Evolutionary conservation across 139 green algal genomes (phyloP).

Genomic region (Micractinium sp.): DNA sequence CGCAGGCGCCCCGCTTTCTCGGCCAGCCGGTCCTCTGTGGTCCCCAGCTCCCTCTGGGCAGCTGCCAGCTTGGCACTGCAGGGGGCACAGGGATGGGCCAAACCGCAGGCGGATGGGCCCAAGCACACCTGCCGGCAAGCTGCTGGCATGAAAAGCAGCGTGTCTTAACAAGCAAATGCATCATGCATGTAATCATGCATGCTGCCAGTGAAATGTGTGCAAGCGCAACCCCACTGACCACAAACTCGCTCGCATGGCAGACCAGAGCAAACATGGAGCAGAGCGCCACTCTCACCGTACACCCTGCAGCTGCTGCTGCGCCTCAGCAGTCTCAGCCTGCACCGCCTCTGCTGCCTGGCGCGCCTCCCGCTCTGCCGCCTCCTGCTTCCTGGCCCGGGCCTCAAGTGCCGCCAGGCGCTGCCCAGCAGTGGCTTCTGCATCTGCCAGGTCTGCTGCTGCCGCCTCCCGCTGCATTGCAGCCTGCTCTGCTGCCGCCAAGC

Average conservation of each 20-base stretch:
- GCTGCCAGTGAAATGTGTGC: too few relatives aligned
- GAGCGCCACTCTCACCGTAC: neutral
- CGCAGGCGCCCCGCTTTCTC: constrained; percentile 4
- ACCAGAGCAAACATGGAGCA: neutral
- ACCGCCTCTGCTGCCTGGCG: neutral
- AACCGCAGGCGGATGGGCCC: too few relatives aligned
- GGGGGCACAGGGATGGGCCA: neutral
- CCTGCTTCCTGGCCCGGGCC: neutral
- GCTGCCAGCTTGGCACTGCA: neutral
- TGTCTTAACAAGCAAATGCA: too few relatives aligned
- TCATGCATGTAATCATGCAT: too few relatives aligned
- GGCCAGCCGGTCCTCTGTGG: neutral
- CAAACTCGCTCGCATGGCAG: neutral
- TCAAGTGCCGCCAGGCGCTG: neutral
- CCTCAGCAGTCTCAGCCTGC: neutral
- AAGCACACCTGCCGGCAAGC: too few relatives aligned
- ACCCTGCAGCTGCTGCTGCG: neutral
- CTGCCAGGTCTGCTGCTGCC: neutral
- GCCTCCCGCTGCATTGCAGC: neutral
- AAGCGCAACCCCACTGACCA: too few relatives aligned
- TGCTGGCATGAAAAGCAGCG: too few relatives aligned
- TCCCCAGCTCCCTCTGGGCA: neutral
- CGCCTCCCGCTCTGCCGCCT: neutral
- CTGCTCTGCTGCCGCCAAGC: neutral
- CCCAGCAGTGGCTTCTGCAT: neutral